Percentiles rank a stretch among this genome's conserved stretches.
phyloP scores from a whole-genome alignment of 257 asterid genomes.

The Nemophila menziesii region DNA sequence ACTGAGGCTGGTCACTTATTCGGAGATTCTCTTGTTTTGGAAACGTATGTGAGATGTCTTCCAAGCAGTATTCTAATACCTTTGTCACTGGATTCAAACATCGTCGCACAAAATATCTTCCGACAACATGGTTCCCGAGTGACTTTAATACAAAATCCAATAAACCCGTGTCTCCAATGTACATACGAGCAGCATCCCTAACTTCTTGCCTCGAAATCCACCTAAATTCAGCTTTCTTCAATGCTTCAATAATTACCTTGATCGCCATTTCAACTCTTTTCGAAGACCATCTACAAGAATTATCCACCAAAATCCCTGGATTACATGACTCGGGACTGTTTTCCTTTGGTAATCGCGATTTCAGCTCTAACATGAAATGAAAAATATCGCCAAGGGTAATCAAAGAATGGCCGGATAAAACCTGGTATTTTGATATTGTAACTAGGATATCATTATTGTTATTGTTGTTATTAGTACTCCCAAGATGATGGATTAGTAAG shows the following conservation, averaged over 20 bases:
- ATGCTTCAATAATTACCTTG: slow-evolving; percentile 76
- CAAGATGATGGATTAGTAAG: slow-evolving; percentile 37
- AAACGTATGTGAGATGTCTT: slow-evolving; percentile 50
- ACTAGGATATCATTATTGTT: slow-evolving; percentile 28
- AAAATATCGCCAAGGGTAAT: slow-evolving; percentile 47
- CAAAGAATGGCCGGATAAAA: slow-evolving; percentile 58
- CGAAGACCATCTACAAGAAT: slow-evolving; percentile 91
- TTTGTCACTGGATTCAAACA: slow-evolving; percentile 87
- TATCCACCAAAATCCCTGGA: slow-evolving; percentile 56
- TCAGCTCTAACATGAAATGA: slow-evolving; percentile 64
- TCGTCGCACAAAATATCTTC: slow-evolving; percentile 70
- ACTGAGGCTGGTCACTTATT: slow-evolving; percentile 23
- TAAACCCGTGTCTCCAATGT: slow-evolving; percentile 88
- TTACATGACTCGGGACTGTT: slow-evolving; percentile 16
- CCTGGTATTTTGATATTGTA: slow-evolving; percentile 53
- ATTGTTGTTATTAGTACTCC: slow-evolving; percentile 1
- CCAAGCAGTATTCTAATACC: slow-evolving; percentile 77
- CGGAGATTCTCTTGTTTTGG: slow-evolving; percentile 29
- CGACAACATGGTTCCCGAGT: slow-evolving; percentile 81
- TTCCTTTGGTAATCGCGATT: slow-evolving; percentile 47
- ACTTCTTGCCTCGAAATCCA: slow-evolving; percentile 94
- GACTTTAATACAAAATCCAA: slow-evolving; percentile 92
- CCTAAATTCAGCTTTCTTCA: slow-evolving; percentile 54
- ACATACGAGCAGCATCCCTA: slow-evolving; percentile 71
- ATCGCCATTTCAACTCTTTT: slow-evolving; percentile 92